A percentile compares a stretch with the other conserved stretches of the same genome.
Evolutionary conservation across 306 rosid genomes (phyloP).

Genomic region (Fragaria iinumae): DNA sequence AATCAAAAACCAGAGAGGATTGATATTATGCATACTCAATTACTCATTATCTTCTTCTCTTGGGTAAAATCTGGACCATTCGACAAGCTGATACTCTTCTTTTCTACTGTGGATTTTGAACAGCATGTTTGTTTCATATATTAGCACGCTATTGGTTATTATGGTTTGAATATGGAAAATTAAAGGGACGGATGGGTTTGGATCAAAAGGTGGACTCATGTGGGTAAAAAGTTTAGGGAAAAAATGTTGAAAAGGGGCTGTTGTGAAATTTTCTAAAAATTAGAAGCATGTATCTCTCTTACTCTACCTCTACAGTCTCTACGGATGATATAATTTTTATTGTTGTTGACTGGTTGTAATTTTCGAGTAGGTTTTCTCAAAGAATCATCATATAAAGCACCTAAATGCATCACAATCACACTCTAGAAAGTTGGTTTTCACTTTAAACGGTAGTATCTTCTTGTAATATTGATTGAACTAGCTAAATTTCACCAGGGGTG

Average conservation of each 20-base stretch:
- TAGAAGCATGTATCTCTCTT: too few relatives aligned
- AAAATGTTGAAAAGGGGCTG: too few relatives aligned
- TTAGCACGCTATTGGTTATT: too few relatives aligned
- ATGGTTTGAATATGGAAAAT: background rate
- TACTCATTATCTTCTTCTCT: background rate
- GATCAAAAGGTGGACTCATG: too few relatives aligned
- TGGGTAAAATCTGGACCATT: background rate
- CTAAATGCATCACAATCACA: background rate
- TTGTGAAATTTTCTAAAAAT: too few relatives aligned
- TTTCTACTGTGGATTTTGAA: background rate
- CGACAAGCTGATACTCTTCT: background rate
- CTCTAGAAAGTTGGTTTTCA: background rate
- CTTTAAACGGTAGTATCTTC: background rate
- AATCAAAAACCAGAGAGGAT: background rate
- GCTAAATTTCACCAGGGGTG: background rate
- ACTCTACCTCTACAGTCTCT: too few relatives aligned
- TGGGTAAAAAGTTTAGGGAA: too few relatives aligned
- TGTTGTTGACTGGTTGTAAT: too few relatives aligned
- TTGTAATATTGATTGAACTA: background rate
- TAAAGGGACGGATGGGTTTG: too few relatives aligned
- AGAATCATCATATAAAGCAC: background rate
- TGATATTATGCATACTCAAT: background rate
- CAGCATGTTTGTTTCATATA: background rate
- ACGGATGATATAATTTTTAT: background rate
- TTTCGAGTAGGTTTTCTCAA: too few relatives aligned